Conservation (phyloP, 768 basidiomycete genomes). For the Dioszegia crocea region DNA sequence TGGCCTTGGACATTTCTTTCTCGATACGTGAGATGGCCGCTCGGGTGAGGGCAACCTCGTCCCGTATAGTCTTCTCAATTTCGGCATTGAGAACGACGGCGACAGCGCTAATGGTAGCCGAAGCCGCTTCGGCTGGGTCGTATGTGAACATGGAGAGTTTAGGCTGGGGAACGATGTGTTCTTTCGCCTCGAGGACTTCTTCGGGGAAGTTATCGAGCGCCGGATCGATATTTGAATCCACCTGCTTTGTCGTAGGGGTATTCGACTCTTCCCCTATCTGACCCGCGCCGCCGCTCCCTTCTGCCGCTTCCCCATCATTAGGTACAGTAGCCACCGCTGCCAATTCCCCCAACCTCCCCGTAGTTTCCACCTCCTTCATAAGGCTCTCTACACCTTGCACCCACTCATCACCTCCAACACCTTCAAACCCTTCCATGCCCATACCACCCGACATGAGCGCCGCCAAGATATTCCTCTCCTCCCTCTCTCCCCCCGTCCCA, state of each 20-base stretch:
- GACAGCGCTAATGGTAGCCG: conserved; percentile 18
- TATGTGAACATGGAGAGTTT: not conserved
- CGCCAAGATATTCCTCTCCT: conserved; percentile 36
- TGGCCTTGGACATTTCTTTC: conserved; percentile 16
- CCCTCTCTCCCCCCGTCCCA: conserved; percentile 14
- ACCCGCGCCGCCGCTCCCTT: not conserved
- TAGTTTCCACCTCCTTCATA: conserved; percentile 27
- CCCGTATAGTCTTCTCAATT: conserved; percentile 32
- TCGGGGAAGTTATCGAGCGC: not conserved
- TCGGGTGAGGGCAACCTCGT: conserved; percentile 33
- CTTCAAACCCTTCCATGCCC: conserved; percentile 16
- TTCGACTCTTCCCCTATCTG: not conserved
- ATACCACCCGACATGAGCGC: conserved; percentile 36
- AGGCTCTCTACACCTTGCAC: conserved; percentile 32
- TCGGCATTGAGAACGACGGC: conserved; percentile 36
- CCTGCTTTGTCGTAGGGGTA: no score
- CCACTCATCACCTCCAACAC: conserved; percentile 25
- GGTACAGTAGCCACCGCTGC: conserved; percentile 35
- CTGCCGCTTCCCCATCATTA: conserved; percentile 4
- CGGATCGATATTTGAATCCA: not conserved
- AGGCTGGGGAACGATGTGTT: not conserved
- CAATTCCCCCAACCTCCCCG: conserved; percentile 36
- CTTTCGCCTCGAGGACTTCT: not conserved
- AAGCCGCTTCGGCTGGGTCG: conserved; percentile 3
- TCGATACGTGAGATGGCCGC: conserved; percentile 25